Evolutionary conservation across 176 grass and related monocot species (phyloP).

Genomic region (Raddia guianensis): DNA sequence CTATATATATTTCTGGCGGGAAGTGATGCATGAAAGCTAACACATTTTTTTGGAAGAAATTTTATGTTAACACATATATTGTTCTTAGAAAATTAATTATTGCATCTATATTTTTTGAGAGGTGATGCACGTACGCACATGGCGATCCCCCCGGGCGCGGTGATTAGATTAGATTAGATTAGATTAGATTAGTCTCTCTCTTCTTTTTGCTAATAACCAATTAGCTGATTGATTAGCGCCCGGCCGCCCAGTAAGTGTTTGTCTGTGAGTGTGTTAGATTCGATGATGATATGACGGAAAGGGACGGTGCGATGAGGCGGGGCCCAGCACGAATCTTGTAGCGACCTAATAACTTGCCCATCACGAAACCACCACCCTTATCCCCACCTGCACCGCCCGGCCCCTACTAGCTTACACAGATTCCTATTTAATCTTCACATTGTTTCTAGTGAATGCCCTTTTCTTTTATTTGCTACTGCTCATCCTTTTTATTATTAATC

Average conservation of each 20-base stretch:
- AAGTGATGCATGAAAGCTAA: background rate
- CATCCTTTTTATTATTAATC: too few species aligned
- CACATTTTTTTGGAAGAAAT: too few species aligned
- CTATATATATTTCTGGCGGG: background rate
- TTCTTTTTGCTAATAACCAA: background rate
- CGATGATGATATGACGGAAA: conserved; percentile 1
- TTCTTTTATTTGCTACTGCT: too few species aligned
- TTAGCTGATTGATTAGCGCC: background rate
- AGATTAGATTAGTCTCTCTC: background rate
- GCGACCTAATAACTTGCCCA: conserved; percentile 38
- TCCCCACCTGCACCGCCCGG: background rate
- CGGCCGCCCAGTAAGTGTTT: background rate
- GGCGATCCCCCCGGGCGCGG: background rate
- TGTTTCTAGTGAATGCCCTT: too few species aligned
- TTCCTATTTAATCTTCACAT: too few species aligned
- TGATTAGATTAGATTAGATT: background rate
- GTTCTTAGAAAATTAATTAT: too few species aligned
- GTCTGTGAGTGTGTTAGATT: background rate
- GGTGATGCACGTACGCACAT: background rate
- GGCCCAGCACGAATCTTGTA: conserved; percentile 44
- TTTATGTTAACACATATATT: too few species aligned
- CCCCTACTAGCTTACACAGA: too few species aligned
- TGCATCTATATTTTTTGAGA: too few species aligned
- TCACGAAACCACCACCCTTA: conserved; percentile 28
- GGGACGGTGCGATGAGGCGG: conserved; percentile 9